Percentiles rank a stretch among this genome's conserved stretches.
phyloP scores from a whole-genome alignment of 176 grass and related monocot genomes.

The Triticum turgidum region DNA sequence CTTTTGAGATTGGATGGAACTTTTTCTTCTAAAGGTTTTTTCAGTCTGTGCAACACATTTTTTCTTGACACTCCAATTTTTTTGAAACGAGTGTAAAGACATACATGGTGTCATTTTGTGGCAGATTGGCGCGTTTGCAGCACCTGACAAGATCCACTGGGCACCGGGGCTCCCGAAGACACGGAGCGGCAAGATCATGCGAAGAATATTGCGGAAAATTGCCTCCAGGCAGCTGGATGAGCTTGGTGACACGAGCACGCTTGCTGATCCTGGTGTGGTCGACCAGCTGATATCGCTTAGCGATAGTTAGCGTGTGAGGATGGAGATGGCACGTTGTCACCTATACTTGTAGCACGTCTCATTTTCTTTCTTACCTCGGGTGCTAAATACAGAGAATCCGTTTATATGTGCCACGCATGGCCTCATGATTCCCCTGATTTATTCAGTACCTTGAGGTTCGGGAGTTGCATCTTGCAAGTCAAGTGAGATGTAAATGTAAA shows the following conservation, averaged over 20 bases:
- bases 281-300: constrained; percentile 77
- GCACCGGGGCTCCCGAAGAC: constrained; percentile 96
- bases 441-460: not conserved
- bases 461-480: not conserved
- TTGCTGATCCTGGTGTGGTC: constrained; percentile 83
- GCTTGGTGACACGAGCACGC: constrained; percentile 97
- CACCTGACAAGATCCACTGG: constrained; percentile 98
- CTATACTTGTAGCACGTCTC: not conserved
- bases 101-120: not conserved
- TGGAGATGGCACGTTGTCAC: not conserved
- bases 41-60: not conserved
- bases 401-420: not conserved
- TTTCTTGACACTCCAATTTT: not conserved
- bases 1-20: not conserved
- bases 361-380: not conserved
- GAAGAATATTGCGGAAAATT: constrained; percentile 91
- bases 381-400: not conserved
- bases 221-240: constrained; percentile 86
- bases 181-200: constrained; percentile 97
- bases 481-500: constrained; percentile 15
- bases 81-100: not conserved
- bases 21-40: not conserved
- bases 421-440: not conserved
- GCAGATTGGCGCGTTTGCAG: constrained; percentile 97
- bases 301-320: constrained; percentile 37